Percentiles rank a stretch among this genome's conserved stretches.
Conservation (phyloP, 2,329 filamentous ascomycete species). For the Esteya vermicola region DNA sequence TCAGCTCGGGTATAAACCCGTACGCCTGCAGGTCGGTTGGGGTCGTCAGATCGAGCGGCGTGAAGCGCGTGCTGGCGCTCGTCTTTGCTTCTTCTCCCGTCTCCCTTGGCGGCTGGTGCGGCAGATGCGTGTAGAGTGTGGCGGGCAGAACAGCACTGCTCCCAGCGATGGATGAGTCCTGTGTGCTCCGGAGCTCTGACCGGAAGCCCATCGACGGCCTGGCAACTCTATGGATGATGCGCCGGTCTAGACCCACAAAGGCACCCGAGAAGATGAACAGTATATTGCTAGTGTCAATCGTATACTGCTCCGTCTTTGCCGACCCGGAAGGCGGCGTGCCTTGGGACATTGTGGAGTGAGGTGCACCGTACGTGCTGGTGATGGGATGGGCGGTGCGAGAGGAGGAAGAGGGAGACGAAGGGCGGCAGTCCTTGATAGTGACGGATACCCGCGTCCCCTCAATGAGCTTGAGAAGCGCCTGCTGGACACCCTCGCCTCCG, state of each 20-base stretch:
- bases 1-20: slow-evolving; percentile 87
- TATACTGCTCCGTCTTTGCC: slow-evolving; percentile 51
- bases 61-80: too few relatives aligned
- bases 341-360: slow-evolving; percentile 18
- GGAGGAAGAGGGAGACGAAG: neutral
- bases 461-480: slow-evolving; percentile 87
- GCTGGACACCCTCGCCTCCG: slow-evolving; percentile 90
- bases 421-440: slow-evolving; percentile 65
- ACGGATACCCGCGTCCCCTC: slow-evolving; percentile 91
- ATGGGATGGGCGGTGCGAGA: slow-evolving; percentile 38
- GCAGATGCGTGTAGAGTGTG: slow-evolving; percentile 40
- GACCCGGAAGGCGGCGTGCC: too few relatives aligned
- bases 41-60: slow-evolving; percentile 56
- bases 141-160: slow-evolving; percentile 49
- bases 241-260: slow-evolving; percentile 83
- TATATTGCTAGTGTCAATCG: slow-evolving; percentile 88
- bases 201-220: slow-evolving; percentile 84
- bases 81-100: too few relatives aligned
- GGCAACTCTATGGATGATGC: slow-evolving; percentile 73
- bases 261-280: slow-evolving; percentile 94
- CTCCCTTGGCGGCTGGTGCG: slow-evolving; percentile 31
- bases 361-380: slow-evolving; percentile 39
- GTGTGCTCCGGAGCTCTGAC: slow-evolving; percentile 54
- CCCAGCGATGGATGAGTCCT: slow-evolving; percentile 29
- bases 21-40: slow-evolving; percentile 69